Percentiles rank a stretch among this genome's conserved stretches.
Evolutionary conservation across 1,284 basidiomycete genomes (phyloP).

Genomic region (Rugiboletus extremiorientalis): DNA sequence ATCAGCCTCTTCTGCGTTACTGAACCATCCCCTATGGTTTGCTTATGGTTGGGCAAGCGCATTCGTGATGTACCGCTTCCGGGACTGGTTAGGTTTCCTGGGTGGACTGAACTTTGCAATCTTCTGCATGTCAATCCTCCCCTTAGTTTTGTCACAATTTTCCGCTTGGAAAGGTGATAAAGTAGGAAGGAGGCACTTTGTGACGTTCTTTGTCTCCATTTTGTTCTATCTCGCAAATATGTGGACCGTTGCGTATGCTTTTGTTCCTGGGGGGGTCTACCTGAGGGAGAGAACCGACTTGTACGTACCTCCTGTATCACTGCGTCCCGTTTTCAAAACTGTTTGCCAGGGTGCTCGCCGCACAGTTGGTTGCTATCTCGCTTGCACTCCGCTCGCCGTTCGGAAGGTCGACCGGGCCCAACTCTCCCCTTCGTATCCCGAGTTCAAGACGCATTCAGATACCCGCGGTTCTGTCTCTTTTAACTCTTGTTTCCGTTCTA

Average conservation of each 20-base stretch:
- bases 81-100: constrained; percentile 74
- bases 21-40: constrained; percentile 53
- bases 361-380: constrained; percentile 50
- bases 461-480: constrained; percentile 39
- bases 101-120: constrained; percentile 69
- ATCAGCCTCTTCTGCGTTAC: constrained; percentile 22
- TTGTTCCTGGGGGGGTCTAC: constrained; percentile 81
- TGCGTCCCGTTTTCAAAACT: neutral
- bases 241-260: constrained; percentile 92
- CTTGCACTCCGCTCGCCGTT: constrained; percentile 47
- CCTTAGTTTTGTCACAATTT: constrained; percentile 48
- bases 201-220: constrained; percentile 62
- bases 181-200: constrained; percentile 50
- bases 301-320: constrained; percentile 37
- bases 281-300: constrained; percentile 82
- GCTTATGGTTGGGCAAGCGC: constrained; percentile 50
- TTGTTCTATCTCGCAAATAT: constrained; percentile 71
- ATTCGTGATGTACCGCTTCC: constrained; percentile 58
- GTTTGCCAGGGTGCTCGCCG: constrained; percentile 46
- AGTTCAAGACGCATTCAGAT: constrained; percentile 24
- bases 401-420: constrained; percentile 1
- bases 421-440: constrained; percentile 8
- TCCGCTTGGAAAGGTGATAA: constrained; percentile 34
- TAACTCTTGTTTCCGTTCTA: constrained; percentile 52
- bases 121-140: constrained; percentile 69